Conservation (phyloP, 116 monocot genomes). For the Zostera marina region DNA sequence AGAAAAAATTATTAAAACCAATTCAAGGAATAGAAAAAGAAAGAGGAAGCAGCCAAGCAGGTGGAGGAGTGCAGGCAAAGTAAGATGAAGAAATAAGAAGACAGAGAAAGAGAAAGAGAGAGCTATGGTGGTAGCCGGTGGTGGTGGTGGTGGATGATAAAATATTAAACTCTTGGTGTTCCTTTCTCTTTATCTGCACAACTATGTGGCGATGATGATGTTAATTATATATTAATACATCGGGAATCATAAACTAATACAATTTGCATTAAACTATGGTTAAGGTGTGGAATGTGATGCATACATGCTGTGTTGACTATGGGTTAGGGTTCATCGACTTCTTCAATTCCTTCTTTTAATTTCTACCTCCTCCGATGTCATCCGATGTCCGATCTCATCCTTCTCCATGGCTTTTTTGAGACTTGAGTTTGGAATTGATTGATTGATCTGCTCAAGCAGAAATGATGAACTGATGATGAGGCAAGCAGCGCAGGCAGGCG, state of each 20-base stretch:
- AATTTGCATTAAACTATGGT: neutral
- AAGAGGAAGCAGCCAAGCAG: neutral
- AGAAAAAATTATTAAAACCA: conserved; percentile 6
- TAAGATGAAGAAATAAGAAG: neutral
- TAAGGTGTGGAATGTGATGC: neutral
- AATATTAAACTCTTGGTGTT: neutral
- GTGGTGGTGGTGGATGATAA: conserved; percentile 5
- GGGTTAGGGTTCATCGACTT: neutral
- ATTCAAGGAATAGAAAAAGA: conserved; percentile 2
- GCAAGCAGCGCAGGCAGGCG: too few species aligned
- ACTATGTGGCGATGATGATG: neutral
- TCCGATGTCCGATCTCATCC: too few species aligned
- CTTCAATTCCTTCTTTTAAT: too few species aligned
- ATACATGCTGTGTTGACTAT: conserved; percentile 1
- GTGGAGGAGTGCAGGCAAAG: conserved; percentile 9
- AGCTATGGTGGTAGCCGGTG: conserved; percentile 1
- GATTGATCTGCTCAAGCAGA: too few species aligned
- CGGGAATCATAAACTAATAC: conserved; percentile 3
- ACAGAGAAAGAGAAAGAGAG: neutral
- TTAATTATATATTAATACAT: neutral
- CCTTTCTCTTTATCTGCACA: neutral
- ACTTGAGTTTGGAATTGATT: too few species aligned
- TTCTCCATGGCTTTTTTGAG: too few species aligned
- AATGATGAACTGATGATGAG: too few species aligned
- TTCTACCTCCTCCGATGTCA: too few species aligned